Evolutionary conservation across 2,329 filamentous ascomycete genomes (phyloP).

Genomic region (Cryphonectria naterciae): DNA sequence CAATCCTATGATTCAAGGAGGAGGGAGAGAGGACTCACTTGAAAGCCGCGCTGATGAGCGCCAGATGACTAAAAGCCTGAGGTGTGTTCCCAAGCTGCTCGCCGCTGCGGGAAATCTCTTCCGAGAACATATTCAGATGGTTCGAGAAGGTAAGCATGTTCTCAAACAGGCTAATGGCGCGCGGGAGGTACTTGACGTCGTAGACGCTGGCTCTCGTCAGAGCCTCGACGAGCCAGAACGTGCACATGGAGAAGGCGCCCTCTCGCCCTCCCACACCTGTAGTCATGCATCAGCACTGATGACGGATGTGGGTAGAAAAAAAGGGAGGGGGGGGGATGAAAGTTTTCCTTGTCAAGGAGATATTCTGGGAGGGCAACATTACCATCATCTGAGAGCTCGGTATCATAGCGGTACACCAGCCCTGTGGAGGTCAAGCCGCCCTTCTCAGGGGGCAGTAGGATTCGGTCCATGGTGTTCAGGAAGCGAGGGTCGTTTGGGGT

Average conservation of each 20-base stretch:
- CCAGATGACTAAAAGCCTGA: slow-evolving; percentile 77
- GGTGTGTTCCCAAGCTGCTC: slow-evolving; percentile 82
- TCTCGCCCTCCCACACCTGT: slow-evolving; percentile 73
- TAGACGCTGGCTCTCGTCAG: slow-evolving; percentile 70
- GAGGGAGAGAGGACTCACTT: slow-evolving; percentile 45
- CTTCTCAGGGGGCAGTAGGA: slow-evolving; percentile 73
- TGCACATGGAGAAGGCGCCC: slow-evolving; percentile 81
- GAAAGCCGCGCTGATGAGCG: slow-evolving; percentile 76
- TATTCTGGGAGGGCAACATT: slow-evolving; percentile 25
- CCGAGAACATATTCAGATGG: slow-evolving; percentile 74
- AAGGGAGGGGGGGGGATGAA: too few relatives aligned
- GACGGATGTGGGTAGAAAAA: too few relatives aligned
- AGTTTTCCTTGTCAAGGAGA: neutral
- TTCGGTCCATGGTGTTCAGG: slow-evolving; percentile 70
- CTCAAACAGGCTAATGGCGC: slow-evolving; percentile 70
- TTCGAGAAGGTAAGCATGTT: slow-evolving; percentile 79
- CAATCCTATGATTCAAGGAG: neutral
- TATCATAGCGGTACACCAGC: slow-evolving; percentile 76
- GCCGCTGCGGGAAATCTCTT: slow-evolving; percentile 75
- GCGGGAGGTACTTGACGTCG: slow-evolving; percentile 64
- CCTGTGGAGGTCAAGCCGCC: slow-evolving; percentile 76
- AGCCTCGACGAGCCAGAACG: slow-evolving; percentile 81
- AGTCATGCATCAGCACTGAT: slow-evolving; percentile 26
- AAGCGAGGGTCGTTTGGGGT: slow-evolving; percentile 78
- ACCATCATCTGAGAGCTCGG: slow-evolving; percentile 71